Percentiles rank a stretch among this genome's conserved stretches.
Conservation (phyloP, 441 rosid species). For the Arabidopsis lyrata region DNA sequence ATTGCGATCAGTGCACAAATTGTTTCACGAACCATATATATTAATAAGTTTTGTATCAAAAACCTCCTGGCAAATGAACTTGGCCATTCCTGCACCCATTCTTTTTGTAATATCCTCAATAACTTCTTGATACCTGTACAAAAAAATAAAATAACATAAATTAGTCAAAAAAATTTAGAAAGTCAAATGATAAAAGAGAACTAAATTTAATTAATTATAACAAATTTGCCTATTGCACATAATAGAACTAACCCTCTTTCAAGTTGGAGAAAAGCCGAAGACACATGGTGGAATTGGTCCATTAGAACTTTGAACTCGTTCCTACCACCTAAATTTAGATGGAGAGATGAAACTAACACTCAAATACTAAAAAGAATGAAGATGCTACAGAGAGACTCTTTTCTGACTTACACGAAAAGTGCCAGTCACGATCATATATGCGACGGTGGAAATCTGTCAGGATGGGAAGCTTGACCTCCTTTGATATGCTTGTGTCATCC, state of each 20-base stretch:
- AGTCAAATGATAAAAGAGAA: background rate
- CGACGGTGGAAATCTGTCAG: conserved; percentile 73
- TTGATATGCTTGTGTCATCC: conserved; percentile 91
- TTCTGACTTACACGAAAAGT: conserved; percentile 75
- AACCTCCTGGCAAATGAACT: conserved; percentile 94
- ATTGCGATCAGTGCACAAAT: conserved; percentile 5
- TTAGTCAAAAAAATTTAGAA: background rate
- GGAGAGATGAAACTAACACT: conserved; percentile 19
- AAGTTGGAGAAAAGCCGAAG: conserved; percentile 86
- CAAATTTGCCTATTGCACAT: background rate
- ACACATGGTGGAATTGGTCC: conserved; percentile 88
- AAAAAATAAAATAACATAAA: background rate
- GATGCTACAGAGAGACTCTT: background rate
- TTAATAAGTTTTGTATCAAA: conserved; percentile 27
- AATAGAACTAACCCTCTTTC: conserved; percentile 62
- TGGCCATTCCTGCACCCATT: conserved; percentile 99
- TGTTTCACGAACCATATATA: background rate
- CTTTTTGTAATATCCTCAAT: conserved; percentile 78
- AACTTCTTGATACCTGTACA: conserved; percentile 55
- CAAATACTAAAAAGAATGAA: background rate
- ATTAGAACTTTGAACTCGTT: conserved; percentile 87
- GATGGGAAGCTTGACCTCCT: conserved; percentile 87
- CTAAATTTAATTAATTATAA: background rate
- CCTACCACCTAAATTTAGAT: conserved; percentile 70
- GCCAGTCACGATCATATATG: conserved; percentile 80